Conservation (phyloP, 306 rosid species). For the peach (Prunus persica) region Prunus_persica_NCBIv2 NC_034014.1:29643001-29643500, state of each 20-base stretch:
- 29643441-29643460: slow-evolving; percentile 54
- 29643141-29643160: slow-evolving; percentile 1
- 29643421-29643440: slow-evolving; percentile 65
- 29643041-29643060: slow-evolving; percentile 4
- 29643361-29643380: slow-evolving; percentile 58
- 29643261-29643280: slow-evolving; percentile 11
- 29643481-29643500: background rate
- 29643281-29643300: background rate
- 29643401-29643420: slow-evolving; percentile 67
- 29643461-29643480: background rate
- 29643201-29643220: slow-evolving; percentile 89
- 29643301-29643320: slow-evolving; percentile 9
- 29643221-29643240: slow-evolving; percentile 81
- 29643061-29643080: background rate
- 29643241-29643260: slow-evolving; percentile 29
- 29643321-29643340: slow-evolving; percentile 19
- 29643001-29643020: slow-evolving; percentile 86
- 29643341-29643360: slow-evolving; percentile 90
- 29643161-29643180: slow-evolving; percentile 84
- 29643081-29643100: slow-evolving; percentile 7
- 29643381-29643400: slow-evolving; percentile 86
- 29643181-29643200: slow-evolving; percentile 70
- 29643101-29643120: background rate
- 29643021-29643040: slow-evolving; percentile 18
- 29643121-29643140: slow-evolving; percentile 1